phyloP scores from a whole-genome alignment of 345 rosid species.

The Fremontodendron californicum region DNA sequence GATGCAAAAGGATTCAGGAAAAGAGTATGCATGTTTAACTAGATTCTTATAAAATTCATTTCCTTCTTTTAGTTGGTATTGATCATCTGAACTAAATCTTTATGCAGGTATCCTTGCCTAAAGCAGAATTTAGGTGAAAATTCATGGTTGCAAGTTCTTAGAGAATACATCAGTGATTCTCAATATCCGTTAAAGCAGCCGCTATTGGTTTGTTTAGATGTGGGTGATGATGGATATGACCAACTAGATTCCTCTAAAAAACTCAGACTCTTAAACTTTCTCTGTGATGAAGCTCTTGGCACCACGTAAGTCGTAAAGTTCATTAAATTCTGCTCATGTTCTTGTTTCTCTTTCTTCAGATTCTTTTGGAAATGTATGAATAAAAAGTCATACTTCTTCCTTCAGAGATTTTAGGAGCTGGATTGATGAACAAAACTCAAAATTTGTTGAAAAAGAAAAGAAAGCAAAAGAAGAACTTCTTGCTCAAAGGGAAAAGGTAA shows the following conservation, averaged over 20 bases:
- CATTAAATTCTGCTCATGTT: background rate
- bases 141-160: slow-evolving; percentile 23
- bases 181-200: slow-evolving; percentile 12
- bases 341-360: background rate
- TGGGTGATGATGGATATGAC: slow-evolving; percentile 22
- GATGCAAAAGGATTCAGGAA: slow-evolving; percentile 7
- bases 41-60: background rate
- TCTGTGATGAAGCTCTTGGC: slow-evolving; percentile 51
- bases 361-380: background rate
- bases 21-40: slow-evolving; percentile 13
- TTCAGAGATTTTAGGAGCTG: slow-evolving; percentile 21
- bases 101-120: slow-evolving; percentile 11
- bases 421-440: slow-evolving; percentile 16
- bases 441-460: slow-evolving; percentile 16
- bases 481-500: slow-evolving; percentile 19
- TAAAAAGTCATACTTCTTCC: background rate
- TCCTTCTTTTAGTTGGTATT: background rate
- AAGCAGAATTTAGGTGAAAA: slow-evolving; percentile 2
- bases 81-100: background rate
- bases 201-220: slow-evolving; percentile 15
- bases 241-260: slow-evolving; percentile 28
- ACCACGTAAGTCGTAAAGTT: slow-evolving; percentile 25
- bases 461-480: background rate
- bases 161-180: slow-evolving; percentile 20
- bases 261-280: slow-evolving; percentile 44